A percentile compares a stretch with the other conserved stretches of the same genome.
Evolutionary conservation across 2,329 filamentous ascomycete species (phyloP).

Genomic region (Colletotrichum truncatum): DNA sequence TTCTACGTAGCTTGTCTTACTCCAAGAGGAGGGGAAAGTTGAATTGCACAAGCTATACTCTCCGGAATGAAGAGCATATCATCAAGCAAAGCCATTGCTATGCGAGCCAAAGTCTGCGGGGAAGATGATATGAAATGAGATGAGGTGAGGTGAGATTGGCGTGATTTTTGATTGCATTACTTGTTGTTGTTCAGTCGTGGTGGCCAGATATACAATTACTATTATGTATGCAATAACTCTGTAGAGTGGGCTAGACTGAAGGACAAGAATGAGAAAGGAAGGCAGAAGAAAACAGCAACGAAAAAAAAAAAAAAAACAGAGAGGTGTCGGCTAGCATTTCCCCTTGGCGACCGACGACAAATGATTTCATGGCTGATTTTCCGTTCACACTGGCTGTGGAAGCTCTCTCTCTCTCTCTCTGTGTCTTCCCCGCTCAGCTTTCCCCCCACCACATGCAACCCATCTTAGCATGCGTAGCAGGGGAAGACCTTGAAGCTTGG

Average conservation of each 20-base stretch:
- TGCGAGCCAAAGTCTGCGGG: too few relatives aligned
- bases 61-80: neutral
- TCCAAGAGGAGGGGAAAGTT: too few relatives aligned
- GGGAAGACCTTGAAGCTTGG: constrained; percentile 18
- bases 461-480: constrained; percentile 12
- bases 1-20: too few relatives aligned
- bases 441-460: constrained; percentile 27
- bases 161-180: neutral
- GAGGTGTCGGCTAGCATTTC: neutral
- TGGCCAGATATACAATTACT: too few relatives aligned
- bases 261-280: too few relatives aligned
- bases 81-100: neutral
- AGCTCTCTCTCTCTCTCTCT: too few relatives aligned
- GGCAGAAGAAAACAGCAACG: neutral
- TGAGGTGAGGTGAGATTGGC: neutral
- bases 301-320: neutral
- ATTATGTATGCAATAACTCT: too few relatives aligned
- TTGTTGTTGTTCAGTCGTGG: too few relatives aligned
- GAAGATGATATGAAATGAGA: neutral
- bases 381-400: constrained; percentile 9
- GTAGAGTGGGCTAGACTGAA: too few relatives aligned
- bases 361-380: constrained; percentile 23
- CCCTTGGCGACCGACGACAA: constrained; percentile 7
- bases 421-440: constrained; percentile 12
- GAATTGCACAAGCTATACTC: too few relatives aligned